These are phyloP conservation scores for Hericium erinaceus DNA, from an alignment of 768 basidiomycete genomes.

Conservation along the genomic window DNA sequence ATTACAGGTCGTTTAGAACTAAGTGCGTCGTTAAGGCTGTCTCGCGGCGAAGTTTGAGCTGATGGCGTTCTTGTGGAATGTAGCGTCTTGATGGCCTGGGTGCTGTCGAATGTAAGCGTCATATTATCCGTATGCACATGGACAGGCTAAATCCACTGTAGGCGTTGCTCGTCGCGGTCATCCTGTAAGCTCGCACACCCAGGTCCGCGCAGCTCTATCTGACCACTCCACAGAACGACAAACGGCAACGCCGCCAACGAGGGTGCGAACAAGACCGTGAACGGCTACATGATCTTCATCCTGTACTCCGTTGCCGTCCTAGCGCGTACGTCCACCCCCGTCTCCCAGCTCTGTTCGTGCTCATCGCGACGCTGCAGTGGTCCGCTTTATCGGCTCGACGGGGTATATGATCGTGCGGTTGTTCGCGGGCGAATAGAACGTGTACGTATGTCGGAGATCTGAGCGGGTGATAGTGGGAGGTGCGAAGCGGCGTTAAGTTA, in stretches of 20 bases:
- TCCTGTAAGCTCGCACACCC: conserved; percentile 42
- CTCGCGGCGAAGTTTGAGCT: neutral
- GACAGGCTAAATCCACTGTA: conserved; percentile 17
- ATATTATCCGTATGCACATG: neutral
- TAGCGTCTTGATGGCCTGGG: conserved; percentile 75
- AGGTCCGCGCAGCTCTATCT: neutral
- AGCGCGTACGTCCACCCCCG: conserved; percentile 51
- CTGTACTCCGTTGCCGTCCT: conserved; percentile 83
- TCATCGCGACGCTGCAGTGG: conserved; percentile 35
- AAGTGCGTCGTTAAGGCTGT: conserved; percentile 37
- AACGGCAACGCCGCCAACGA: conserved; percentile 40
- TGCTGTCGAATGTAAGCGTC: conserved; percentile 65
- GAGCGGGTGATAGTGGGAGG: no score
- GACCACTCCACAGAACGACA: conserved; percentile 26
- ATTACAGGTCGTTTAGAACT: conserved; percentile 83
- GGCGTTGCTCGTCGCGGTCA: conserved; percentile 65
- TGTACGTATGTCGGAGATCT: no score
- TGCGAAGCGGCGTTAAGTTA: no score
- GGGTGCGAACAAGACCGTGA: conserved; percentile 47
- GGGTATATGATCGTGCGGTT: conserved; percentile 77
- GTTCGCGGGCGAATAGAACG: conserved; percentile 74
- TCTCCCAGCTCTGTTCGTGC: neutral
- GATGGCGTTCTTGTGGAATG: neutral
- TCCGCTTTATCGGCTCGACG: conserved; percentile 78
- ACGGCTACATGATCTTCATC: conserved; percentile 84